Percentiles rank a stretch among this genome's conserved stretches.
Conservation (phyloP, 371 early-diverging fungal genomes). For the Mortierella sp. region DNA sequence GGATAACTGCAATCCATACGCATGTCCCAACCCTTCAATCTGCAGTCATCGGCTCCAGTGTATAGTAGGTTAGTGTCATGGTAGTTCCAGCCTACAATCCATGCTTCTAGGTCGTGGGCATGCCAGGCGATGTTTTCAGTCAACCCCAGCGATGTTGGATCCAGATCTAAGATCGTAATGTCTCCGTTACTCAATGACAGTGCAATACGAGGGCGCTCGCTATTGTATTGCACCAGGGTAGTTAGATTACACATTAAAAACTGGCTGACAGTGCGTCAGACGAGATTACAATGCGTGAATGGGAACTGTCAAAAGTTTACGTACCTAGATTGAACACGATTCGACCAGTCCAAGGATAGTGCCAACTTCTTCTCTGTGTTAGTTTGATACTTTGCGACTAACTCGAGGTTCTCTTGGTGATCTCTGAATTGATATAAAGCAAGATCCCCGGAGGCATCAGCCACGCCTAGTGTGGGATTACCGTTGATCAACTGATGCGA, state of each 20-base stretch:
- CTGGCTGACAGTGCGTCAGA: background rate
- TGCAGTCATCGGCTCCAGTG: slow-evolving; percentile 87
- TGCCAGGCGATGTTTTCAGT: slow-evolving; percentile 66
- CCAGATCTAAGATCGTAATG: slow-evolving; percentile 61
- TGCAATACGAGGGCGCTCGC: slow-evolving; percentile 56
- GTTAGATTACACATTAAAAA: background rate
- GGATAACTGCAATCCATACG: slow-evolving; percentile 64
- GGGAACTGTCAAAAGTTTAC: background rate
- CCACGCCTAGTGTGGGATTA: slow-evolving; percentile 66
- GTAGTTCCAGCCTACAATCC: slow-evolving; percentile 91
- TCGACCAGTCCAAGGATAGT: slow-evolving; percentile 94
- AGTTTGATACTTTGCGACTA: slow-evolving; percentile 50
- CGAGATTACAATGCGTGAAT: background rate
- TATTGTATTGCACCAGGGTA: background rate
- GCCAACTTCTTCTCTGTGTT: slow-evolving; percentile 70
- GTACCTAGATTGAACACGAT: slow-evolving; percentile 62
- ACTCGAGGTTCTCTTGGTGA: slow-evolving; percentile 30
- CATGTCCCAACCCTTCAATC: slow-evolving; percentile 89
- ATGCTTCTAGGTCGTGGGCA: slow-evolving; percentile 93
- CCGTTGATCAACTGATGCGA: slow-evolving; percentile 64
- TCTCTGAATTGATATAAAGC: slow-evolving; percentile 61
- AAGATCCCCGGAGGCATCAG: slow-evolving; percentile 73
- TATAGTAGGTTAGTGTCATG: slow-evolving; percentile 77
- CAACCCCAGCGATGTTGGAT: slow-evolving; percentile 55
- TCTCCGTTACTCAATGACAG: slow-evolving; percentile 81